Evolutionary conservation across 225 moss, liverwort and hornwort species (phyloP), one percentile per base, ranked within the genome.

Genomic region (Pleurozium schreberi): DNA sequence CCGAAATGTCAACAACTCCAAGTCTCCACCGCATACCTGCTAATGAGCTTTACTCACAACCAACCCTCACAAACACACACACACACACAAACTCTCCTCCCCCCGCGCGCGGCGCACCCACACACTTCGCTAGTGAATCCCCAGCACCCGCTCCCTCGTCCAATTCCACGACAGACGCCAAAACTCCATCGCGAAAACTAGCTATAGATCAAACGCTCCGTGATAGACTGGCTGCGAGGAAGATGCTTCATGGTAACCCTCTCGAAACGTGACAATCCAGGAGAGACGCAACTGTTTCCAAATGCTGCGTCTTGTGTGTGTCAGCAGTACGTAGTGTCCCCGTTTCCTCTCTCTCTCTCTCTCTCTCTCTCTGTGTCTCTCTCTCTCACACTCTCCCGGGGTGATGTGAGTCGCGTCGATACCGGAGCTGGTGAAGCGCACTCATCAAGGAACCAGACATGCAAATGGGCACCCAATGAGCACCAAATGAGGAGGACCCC

Each of bases 331-430:
- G n/a, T 14, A 31, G 19, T 40, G 28, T 58, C 25, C 53, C 53
- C 12, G n/a, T 25, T 6, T 38, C 2, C 14, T 47, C 1, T 9
- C 0, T 19, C 1, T n/a, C n/a, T n/a, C 21, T 25, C 4, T 6
- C 2, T 25, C 2, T 25, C 14, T 47, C 1, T 9, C 0, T 19
- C 1, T 78, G 4, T 16, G 18, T 28, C 31, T 33, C 33, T 75
- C 19, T 19, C 74, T 1, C 40, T 67, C 68, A 9, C 68, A n/a
- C 71, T 45, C 27, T 33, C 50, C 75, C 49, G 17, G 38, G 1
- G 57, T 17, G 21, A n/a, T n/a, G n/a, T n/a, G n/a, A n/a, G 79
- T 27, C 58, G 81, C 81, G 45, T 81, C 81, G 45, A 62, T 33
- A 81, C 31, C 45, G 81, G 81, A 81, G 14, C 61, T 61, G 45